Evolutionary conservation across 2,329 filamentous ascomycete species (phyloP).

Genomic region (Graphiopsis chlorocephala): DNA sequence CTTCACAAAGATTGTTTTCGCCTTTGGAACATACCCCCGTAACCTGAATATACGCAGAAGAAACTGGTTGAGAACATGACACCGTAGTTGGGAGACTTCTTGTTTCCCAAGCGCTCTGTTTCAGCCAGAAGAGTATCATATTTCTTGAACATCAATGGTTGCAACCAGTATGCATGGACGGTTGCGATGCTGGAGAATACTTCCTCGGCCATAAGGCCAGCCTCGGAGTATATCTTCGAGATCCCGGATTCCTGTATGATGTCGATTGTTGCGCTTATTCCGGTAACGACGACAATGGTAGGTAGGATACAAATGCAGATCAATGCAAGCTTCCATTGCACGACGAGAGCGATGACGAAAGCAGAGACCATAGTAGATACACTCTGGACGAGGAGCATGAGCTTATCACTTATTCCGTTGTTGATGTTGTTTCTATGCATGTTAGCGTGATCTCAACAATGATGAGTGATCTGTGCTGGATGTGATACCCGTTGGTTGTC

Average conservation of each 20-base stretch:
- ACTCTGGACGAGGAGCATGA: constrained; percentile 34
- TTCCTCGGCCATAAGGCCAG: constrained; percentile 50
- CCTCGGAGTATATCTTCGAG: constrained; percentile 42
- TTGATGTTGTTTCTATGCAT: constrained; percentile 30
- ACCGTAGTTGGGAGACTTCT: constrained; percentile 44
- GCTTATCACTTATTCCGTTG: constrained; percentile 42
- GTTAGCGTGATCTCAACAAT: neutral
- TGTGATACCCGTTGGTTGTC: constrained; percentile 47
- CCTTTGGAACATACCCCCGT: constrained; percentile 19
- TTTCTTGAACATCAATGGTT: constrained; percentile 41
- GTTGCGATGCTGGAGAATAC: constrained; percentile 51
- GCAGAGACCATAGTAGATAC: constrained; percentile 40
- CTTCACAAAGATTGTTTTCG: no score
- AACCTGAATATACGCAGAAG: constrained; percentile 43
- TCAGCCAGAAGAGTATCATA: constrained; percentile 45
- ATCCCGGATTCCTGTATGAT: constrained; percentile 14
- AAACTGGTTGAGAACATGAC: constrained; percentile 44
- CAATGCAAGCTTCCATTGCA: constrained; percentile 45
- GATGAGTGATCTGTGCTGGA: constrained; percentile 34
- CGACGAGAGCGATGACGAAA: constrained; percentile 40
- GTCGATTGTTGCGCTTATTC: constrained; percentile 29
- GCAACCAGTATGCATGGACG: constrained; percentile 50
- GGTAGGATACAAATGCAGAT: constrained; percentile 50
- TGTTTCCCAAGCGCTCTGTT: constrained; percentile 45
- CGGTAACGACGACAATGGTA: constrained; percentile 37